phyloP scores from a whole-genome alignment of 768 basidiomycete species.

The Auriscalpium microsporum region DNA sequence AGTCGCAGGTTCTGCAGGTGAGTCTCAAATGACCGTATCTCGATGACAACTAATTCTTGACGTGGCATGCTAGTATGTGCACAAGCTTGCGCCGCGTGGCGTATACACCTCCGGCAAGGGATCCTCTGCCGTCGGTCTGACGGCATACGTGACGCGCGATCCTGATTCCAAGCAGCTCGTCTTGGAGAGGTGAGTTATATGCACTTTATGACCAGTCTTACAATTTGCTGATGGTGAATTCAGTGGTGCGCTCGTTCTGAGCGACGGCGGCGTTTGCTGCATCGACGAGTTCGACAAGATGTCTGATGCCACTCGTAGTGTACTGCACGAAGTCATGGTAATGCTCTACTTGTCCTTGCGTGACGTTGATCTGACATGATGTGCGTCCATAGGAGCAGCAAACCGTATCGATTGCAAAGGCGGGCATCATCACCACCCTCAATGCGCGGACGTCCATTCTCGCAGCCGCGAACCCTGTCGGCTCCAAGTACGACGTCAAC shows the following conservation, averaged over 20 bases:
- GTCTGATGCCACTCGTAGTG: constrained; percentile 95
- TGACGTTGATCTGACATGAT: neutral
- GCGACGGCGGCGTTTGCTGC: constrained; percentile 95
- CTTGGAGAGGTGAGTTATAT: constrained; percentile 67
- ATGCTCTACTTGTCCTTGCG: neutral
- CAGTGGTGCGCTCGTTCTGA: constrained; percentile 89
- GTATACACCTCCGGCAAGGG: constrained; percentile 98
- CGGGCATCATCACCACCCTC: constrained; percentile 96
- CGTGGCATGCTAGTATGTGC: constrained; percentile 67
- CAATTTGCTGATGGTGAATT: constrained; percentile 1
- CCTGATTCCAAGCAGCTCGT: constrained; percentile 98
- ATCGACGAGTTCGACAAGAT: constrained; percentile 99
- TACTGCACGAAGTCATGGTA: constrained; percentile 98
- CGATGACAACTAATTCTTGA: constrained; percentile 1
- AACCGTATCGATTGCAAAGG: constrained; percentile 98
- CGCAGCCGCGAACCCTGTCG: constrained; percentile 95
- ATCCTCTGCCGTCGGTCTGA: constrained; percentile 96
- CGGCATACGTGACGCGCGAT: constrained; percentile 96
- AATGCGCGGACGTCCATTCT: constrained; percentile 98
- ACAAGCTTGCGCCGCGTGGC: constrained; percentile 96
- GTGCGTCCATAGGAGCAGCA: constrained; percentile 76
- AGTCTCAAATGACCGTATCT: constrained; percentile 12
- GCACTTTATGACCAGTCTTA: neutral
- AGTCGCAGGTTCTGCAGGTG: constrained; percentile 91
- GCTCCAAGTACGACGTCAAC: constrained; percentile 88